Conservation (phyloP, 306 rosid genomes). For the Quercus glauca region DNA sequence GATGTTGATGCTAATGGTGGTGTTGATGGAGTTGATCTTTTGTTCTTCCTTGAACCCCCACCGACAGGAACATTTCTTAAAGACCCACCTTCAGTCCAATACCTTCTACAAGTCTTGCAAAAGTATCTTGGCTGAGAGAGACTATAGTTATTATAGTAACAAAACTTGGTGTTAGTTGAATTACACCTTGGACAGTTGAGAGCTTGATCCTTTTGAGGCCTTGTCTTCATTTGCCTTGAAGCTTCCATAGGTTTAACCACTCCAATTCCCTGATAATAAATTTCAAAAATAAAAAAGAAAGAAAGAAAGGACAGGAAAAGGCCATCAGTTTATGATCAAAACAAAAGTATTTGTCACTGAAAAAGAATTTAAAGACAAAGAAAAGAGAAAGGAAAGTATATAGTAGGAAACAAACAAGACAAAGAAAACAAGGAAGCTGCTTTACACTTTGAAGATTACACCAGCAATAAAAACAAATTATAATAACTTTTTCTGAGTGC, state of each 20-base stretch:
- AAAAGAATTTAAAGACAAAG: slow-evolving; percentile 17
- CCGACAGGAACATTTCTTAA: slow-evolving; percentile 95
- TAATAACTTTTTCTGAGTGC: slow-evolving; percentile 35
- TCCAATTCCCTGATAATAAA: slow-evolving; percentile 46
- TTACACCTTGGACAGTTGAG: slow-evolving; percentile 97
- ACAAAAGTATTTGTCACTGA: slow-evolving; percentile 25
- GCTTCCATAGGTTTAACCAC: slow-evolving; percentile 58
- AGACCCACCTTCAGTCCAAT: slow-evolving; percentile 99
- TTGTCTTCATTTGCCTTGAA: slow-evolving; percentile 63
- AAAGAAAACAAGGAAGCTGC: slow-evolving; percentile 40
- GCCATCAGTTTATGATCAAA: slow-evolving; percentile 27
- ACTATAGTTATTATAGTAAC: slow-evolving; percentile 93
- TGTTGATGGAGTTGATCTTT: slow-evolving; percentile 50
- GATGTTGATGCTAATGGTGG: slow-evolving; percentile 22
- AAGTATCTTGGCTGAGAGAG: slow-evolving; percentile 96
- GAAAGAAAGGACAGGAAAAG: slow-evolving; percentile 9
- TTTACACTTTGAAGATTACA: slow-evolving; percentile 49
- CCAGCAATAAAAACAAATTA: slow-evolving; percentile 40
- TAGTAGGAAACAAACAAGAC: slow-evolving; percentile 35
- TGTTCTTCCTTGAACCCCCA: slow-evolving; percentile 96
- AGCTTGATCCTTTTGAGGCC: slow-evolving; percentile 80
- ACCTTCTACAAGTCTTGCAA: slow-evolving; percentile 94
- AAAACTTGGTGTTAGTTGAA: slow-evolving; percentile 92
- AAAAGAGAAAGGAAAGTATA: slow-evolving; percentile 24
- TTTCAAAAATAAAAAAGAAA: background rate